These are phyloP conservation scores for Rehmannia glutinosa DNA, from an alignment of 257 asterid genomes.

Conservation along the genomic window DNA sequence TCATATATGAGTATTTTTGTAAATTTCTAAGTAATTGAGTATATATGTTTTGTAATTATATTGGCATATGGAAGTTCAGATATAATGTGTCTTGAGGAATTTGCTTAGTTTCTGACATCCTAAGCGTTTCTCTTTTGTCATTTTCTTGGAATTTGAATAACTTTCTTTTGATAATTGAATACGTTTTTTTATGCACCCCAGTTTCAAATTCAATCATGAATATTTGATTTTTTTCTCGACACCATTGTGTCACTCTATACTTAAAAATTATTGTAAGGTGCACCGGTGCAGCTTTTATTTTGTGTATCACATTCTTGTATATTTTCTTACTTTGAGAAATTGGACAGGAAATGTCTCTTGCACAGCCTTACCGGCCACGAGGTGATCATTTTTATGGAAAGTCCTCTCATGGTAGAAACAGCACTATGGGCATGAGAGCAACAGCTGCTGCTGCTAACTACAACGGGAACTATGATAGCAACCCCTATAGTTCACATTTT, in stretches of 20 bases:
- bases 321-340: slow-evolving; percentile 11
- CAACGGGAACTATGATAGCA: slow-evolving; percentile 24
- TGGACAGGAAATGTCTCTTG: slow-evolving; percentile 67
- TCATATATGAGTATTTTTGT: not conserved
- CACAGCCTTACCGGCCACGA: slow-evolving; percentile 43
- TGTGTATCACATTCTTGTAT: not conserved
- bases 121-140: not conserved
- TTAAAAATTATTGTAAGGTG: not conserved
- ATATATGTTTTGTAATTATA: not conserved
- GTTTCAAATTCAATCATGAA: not conserved
- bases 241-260: not conserved
- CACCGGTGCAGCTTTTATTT: not conserved
- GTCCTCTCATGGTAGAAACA: slow-evolving; percentile 43
- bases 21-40: not conserved
- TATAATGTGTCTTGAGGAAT: too few species aligned
- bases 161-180: not conserved
- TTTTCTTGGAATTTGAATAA: not conserved
- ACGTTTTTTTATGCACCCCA: not conserved
- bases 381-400: slow-evolving; percentile 40
- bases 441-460: slow-evolving; percentile 26
- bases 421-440: slow-evolving; percentile 25
- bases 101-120: not conserved
- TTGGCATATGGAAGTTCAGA: not conserved
- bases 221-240: not conserved
- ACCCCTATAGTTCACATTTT: slow-evolving; percentile 23